phyloP scores from a whole-genome alignment of 192 early-diverging fungal genomes.

The Backusella tarrabulga region DNA sequence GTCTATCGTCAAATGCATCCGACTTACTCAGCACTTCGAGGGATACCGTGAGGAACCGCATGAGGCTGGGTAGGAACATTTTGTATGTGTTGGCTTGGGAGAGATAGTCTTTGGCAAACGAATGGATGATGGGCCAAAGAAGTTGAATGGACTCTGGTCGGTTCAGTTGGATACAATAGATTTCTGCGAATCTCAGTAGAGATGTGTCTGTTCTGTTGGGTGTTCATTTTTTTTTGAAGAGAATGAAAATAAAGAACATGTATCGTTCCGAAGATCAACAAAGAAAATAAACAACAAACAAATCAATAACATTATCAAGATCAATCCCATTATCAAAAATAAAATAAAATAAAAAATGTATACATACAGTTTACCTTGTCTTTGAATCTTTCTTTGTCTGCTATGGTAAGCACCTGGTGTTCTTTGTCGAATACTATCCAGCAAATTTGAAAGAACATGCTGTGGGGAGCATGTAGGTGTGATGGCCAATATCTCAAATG shows the following conservation, averaged over 20 bases:
- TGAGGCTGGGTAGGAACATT: conserved; percentile 46
- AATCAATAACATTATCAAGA: not conserved
- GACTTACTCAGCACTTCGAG: conserved; percentile 32
- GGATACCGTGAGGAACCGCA: conserved; percentile 55
- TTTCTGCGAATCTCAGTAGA: conserved; percentile 62
- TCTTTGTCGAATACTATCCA: conserved; percentile 48
- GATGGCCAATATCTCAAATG: conserved; percentile 32
- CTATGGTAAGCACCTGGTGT: conserved; percentile 37
- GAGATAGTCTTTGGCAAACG: conserved; percentile 62
- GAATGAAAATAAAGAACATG: not conserved
- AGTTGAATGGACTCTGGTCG: conserved; percentile 47
- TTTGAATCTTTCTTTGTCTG: conserved; percentile 36
- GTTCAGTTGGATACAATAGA: conserved; percentile 51
- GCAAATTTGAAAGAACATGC: conserved; percentile 34
- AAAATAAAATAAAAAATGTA: not conserved
- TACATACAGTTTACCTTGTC: conserved; percentile 55
- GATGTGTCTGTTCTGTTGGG: conserved; percentile 59
- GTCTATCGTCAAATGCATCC: conserved; percentile 56
- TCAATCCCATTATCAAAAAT: not conserved
- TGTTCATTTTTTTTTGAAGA: no score
- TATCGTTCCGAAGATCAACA: no score
- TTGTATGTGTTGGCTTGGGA: conserved; percentile 54
- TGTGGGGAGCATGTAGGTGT: conserved; percentile 38
- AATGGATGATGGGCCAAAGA: conserved; percentile 58
- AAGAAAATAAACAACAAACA: not conserved